Evolutionary conservation across 1,139 yeast genomes (phyloP).

Genomic region (Casaregolazyma lundiana): DNA sequence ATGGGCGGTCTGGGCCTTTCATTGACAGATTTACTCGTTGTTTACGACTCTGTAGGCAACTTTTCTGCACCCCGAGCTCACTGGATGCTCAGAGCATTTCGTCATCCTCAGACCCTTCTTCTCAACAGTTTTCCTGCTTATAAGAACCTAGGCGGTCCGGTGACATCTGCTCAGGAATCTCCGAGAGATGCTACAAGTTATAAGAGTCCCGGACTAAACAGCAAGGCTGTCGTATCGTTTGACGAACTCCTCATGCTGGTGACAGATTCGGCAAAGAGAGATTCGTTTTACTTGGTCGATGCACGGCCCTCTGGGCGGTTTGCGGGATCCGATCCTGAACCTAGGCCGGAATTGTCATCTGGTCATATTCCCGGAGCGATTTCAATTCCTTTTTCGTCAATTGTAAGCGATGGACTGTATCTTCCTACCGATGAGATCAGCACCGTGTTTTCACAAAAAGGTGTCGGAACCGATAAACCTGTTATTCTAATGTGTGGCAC

Average conservation of each 20-base stretch:
- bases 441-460: slow-evolving; percentile 40
- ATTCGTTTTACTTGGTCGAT: slow-evolving; percentile 55
- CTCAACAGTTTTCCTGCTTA: slow-evolving; percentile 66
- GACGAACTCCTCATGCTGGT: slow-evolving; percentile 62
- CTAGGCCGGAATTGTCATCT: slow-evolving; percentile 77
- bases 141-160: slow-evolving; percentile 35
- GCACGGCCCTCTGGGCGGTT: slow-evolving; percentile 77
- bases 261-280: slow-evolving; percentile 42
- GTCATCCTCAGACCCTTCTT: slow-evolving; percentile 62
- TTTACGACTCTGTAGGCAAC: slow-evolving; percentile 80
- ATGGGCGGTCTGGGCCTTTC: slow-evolving; percentile 40
- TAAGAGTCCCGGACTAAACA: slow-evolving; percentile 37
- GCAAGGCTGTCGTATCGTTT: slow-evolving; percentile 51
- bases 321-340: slow-evolving; percentile 77
- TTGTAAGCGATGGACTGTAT: slow-evolving; percentile 43
- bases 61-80: slow-evolving; percentile 88
- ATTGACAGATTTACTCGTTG: slow-evolving; percentile 57
- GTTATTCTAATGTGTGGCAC: slow-evolving; percentile 90
- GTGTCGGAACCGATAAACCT: slow-evolving; percentile 49
- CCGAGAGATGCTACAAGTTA: slow-evolving; percentile 34
- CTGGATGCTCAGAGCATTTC: slow-evolving; percentile 79
- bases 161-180: slow-evolving; percentile 34
- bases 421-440: slow-evolving; percentile 45
- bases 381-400: slow-evolving; percentile 69
- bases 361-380: slow-evolving; percentile 85